Percentiles rank a stretch among this genome's conserved stretches.
Evolutionary conservation across 768 basidiomycete genomes (phyloP).

Genomic region (Lactarius akahatsu): DNA sequence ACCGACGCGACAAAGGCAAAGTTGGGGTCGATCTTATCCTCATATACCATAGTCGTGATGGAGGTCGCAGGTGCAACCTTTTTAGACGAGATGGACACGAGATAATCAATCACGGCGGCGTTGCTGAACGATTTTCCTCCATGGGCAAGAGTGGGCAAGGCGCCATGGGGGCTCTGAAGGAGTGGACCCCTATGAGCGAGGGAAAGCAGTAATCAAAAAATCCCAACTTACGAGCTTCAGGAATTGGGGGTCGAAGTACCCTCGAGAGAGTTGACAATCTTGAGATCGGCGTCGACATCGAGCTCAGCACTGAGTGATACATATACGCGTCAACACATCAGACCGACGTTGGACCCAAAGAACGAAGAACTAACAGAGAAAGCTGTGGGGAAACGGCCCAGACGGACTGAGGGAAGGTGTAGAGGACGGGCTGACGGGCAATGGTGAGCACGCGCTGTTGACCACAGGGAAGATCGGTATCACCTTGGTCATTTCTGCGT

Average conservation of each 20-base stretch:
- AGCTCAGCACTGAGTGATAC: constrained; percentile 41
- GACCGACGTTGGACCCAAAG: background rate
- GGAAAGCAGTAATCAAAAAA: background rate
- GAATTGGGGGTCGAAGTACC: constrained; percentile 50
- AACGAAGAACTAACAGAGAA: constrained; percentile 39
- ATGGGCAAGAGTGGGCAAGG: constrained; percentile 17
- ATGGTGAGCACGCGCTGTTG: background rate
- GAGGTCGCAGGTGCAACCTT: constrained; percentile 39
- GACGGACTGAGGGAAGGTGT: constrained; percentile 40
- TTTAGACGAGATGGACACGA: constrained; percentile 42
- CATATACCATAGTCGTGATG: constrained; percentile 44
- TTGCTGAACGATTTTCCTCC: constrained; percentile 38
- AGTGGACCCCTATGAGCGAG: constrained; percentile 17
- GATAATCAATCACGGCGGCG: constrained; percentile 42
- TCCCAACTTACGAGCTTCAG: constrained; percentile 38
- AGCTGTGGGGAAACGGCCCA: constrained; percentile 45
- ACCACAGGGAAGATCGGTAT: background rate
- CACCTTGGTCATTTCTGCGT: background rate
- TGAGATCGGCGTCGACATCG: constrained; percentile 39
- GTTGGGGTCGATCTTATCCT: constrained; percentile 51
- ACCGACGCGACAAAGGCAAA: constrained; percentile 46
- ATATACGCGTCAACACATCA: background rate
- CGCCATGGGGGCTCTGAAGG: constrained; percentile 27
- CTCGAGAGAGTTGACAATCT: constrained; percentile 43
- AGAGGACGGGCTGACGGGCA: constrained; percentile 35